These are phyloP conservation scores for Magnaporthiopsis incrustans DNA, from an alignment of 2,329 filamentous ascomycete genomes.

Conservation along the genomic window DNA sequence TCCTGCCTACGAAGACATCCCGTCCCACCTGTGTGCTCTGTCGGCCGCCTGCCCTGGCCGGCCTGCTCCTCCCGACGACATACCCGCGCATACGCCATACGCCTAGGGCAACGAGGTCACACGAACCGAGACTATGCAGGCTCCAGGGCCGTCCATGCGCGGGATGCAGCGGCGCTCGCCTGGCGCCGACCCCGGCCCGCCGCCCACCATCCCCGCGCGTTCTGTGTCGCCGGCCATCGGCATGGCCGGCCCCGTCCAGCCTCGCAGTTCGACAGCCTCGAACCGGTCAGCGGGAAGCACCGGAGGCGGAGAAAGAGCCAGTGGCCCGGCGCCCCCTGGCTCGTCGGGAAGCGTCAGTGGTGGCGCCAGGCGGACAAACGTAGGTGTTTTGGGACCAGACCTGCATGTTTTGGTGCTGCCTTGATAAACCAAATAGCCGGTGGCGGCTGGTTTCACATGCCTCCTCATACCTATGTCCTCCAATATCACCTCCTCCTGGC, in stretches of 20 bases:
- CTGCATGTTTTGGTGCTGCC: conserved; percentile 6
- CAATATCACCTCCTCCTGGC: too few relatives aligned
- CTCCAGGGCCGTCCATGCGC: conserved; percentile 42
- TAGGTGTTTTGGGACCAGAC: conserved; percentile 32
- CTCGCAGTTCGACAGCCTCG: conserved; percentile 59
- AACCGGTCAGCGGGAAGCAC: conserved; percentile 40
- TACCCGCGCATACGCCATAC: too few relatives aligned
- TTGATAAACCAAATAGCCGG: conserved; percentile 3
- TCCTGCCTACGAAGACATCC: conserved; percentile 3
- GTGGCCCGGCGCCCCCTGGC: too few relatives aligned
- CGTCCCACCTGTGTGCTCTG: too few relatives aligned
- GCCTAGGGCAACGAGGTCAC: too few relatives aligned
- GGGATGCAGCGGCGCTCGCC: conserved; percentile 54
- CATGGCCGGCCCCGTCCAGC: conserved; percentile 35
- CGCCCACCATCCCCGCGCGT: conserved; percentile 45
- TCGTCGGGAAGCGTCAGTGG: background rate
- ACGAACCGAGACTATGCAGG: conserved; percentile 34
- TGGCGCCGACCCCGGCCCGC: conserved; percentile 51
- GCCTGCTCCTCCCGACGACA: too few relatives aligned
- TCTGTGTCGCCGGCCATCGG: conserved; percentile 52
- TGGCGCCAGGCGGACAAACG: conserved; percentile 46
- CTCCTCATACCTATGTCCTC: too few relatives aligned
- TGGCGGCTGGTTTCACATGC: too few relatives aligned
- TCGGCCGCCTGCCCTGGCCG: too few relatives aligned
- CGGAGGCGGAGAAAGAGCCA: conserved; percentile 22